These are phyloP conservation scores for Naganishia sp. DNA, from an alignment of 1,284 basidiomycete genomes.

Conservation along the genomic window DNA sequence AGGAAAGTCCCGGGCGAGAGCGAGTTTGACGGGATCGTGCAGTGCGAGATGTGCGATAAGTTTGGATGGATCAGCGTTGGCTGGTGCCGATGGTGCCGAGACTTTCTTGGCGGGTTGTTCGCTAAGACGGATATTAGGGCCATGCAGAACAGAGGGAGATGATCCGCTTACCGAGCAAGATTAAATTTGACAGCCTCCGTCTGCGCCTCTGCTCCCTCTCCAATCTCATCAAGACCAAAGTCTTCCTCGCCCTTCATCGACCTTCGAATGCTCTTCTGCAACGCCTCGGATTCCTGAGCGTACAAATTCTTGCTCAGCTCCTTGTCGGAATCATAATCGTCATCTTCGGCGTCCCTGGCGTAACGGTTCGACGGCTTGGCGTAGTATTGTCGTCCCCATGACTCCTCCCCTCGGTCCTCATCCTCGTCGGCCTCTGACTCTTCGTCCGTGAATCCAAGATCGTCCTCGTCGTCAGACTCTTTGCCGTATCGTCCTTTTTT, in stretches of 20 bases:
- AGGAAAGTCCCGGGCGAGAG: slow-evolving; percentile 59
- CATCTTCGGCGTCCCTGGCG: slow-evolving; percentile 61
- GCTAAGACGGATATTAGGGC: not conserved
- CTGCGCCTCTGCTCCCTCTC: slow-evolving; percentile 53
- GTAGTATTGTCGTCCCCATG: slow-evolving; percentile 83
- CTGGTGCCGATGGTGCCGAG: slow-evolving; percentile 16
- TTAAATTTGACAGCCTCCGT: slow-evolving; percentile 1
- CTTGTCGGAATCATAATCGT: slow-evolving; percentile 62
- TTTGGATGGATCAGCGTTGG: slow-evolving; percentile 35
- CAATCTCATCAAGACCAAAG: slow-evolving; percentile 74
- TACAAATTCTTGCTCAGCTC: slow-evolving; percentile 77
- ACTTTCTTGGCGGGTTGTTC: slow-evolving; percentile 8
- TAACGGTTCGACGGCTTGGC: slow-evolving; percentile 57
- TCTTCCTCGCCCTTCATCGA: slow-evolving; percentile 70
- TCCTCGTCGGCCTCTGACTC: slow-evolving; percentile 31
- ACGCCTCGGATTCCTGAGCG: slow-evolving; percentile 77
- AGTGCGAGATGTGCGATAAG: slow-evolving; percentile 74
- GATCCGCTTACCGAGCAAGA: slow-evolving; percentile 4
- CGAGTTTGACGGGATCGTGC: slow-evolving; percentile 71
- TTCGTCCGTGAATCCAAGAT: slow-evolving; percentile 44
- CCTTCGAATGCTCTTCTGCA: slow-evolving; percentile 76
- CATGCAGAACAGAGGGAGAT: no score
- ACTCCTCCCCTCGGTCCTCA: slow-evolving; percentile 59
- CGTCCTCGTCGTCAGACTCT: slow-evolving; percentile 58
- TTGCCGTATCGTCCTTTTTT: slow-evolving; percentile 53